phyloP scores from a whole-genome alignment of 441 rosid genomes.

The Eutrema salsugineum region DNA sequence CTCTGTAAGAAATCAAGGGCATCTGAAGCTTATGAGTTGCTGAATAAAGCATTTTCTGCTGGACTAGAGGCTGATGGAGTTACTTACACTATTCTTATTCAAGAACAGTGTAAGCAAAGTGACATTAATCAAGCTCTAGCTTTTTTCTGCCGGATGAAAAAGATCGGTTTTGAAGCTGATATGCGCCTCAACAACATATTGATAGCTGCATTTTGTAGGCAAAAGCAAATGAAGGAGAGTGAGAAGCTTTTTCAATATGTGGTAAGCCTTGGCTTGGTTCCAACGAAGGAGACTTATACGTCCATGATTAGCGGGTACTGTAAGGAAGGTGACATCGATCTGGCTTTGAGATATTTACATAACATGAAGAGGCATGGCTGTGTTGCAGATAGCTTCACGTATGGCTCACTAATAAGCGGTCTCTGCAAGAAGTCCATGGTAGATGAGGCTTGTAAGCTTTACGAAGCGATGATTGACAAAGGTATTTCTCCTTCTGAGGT shows the following conservation, averaged over 20 bases:
- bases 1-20: constrained; percentile 70
- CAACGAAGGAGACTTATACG: constrained; percentile 85
- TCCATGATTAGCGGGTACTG: constrained; percentile 79
- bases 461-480: constrained; percentile 66
- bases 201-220: constrained; percentile 73
- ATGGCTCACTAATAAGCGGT: constrained; percentile 80
- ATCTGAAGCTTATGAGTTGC: constrained; percentile 58
- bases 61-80: constrained; percentile 70
- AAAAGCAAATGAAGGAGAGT: constrained; percentile 60
- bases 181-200: constrained; percentile 56
- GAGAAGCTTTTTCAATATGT: constrained; percentile 54
- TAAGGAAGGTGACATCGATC: constrained; percentile 45
- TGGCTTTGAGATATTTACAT: constrained; percentile 50
- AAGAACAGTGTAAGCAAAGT: constrained; percentile 60
- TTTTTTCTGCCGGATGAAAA: constrained; percentile 58
- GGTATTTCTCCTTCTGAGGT: constrained; percentile 79
- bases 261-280: constrained; percentile 49
- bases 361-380: constrained; percentile 64
- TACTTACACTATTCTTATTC: constrained; percentile 81
- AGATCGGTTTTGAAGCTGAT: constrained; percentile 63
- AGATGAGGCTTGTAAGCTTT: constrained; percentile 60
- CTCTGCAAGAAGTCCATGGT: constrained; percentile 77
- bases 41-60: constrained; percentile 42
- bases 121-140: constrained; percentile 53
- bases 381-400: constrained; percentile 66